Conservation (phyloP, 306 rosid species). For the Ziziphus jujuba region DNA sequence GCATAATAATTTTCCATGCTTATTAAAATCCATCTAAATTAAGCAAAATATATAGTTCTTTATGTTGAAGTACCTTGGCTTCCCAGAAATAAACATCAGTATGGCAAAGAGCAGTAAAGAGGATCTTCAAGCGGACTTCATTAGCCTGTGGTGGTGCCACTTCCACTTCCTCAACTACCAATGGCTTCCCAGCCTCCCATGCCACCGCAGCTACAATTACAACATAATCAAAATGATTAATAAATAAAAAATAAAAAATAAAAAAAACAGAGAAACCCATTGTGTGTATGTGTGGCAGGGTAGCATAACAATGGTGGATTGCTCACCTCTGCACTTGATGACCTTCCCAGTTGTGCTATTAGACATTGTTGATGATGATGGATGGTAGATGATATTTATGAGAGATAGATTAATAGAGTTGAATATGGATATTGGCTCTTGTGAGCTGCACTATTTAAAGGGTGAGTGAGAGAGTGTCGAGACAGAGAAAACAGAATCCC, state of each 20-base stretch:
- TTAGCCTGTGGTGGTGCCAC: slow-evolving; percentile 51
- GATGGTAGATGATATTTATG: too few species aligned
- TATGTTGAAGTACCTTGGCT: slow-evolving; percentile 33
- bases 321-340: slow-evolving; percentile 22
- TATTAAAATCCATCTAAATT: too few species aligned
- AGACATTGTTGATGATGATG: too few species aligned
- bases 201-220: slow-evolving; percentile 48
- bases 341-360: slow-evolving; percentile 14
- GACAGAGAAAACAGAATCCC: too few species aligned
- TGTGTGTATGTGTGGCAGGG: too few species aligned
- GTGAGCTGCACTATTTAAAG: too few species aligned
- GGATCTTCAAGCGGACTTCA: slow-evolving; percentile 52
- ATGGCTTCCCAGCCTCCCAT: slow-evolving; percentile 58
- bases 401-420: too few species aligned
- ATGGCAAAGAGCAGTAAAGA: slow-evolving; percentile 50
- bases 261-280: not conserved
- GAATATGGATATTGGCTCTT: too few species aligned
- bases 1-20: too few species aligned
- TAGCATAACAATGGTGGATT: not conserved
- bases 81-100: slow-evolving; percentile 58
- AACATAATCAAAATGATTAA: not conserved
- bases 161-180: slow-evolving; percentile 51
- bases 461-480: too few species aligned
- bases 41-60: not conserved
- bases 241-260: too few species aligned